These are phyloP conservation scores for Lyophyllum shimeji DNA, from an alignment of 768 basidiomycete genomes.

Conservation along the genomic window DNA sequence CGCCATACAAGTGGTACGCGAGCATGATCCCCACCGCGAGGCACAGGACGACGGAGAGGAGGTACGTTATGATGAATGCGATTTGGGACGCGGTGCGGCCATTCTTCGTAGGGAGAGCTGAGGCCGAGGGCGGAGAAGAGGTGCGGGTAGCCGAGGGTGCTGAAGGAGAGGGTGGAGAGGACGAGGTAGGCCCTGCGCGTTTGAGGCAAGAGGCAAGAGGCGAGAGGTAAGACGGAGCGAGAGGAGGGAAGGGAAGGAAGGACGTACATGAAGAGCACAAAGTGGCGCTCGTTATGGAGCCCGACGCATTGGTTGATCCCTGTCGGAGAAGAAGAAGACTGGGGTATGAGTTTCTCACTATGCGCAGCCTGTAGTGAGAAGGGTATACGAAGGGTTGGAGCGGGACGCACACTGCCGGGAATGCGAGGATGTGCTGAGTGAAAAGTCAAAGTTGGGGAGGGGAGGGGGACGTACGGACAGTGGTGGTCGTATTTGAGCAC, in stretches of 20 bases:
- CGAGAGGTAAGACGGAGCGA: too few species aligned
- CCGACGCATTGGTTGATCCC: slow-evolving; percentile 99
- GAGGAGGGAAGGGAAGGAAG: too few species aligned
- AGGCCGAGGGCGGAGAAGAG: slow-evolving; percentile 61
- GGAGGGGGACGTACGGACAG: slow-evolving; percentile 62
- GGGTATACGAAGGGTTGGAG: too few species aligned
- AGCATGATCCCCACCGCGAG: slow-evolving; percentile 75
- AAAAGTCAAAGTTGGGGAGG: background rate
- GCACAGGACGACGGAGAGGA: slow-evolving; percentile 74
- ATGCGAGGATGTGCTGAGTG: slow-evolving; percentile 10
- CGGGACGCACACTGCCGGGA: slow-evolving; percentile 37
- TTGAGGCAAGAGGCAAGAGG: too few species aligned
- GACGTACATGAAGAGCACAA: slow-evolving; percentile 88
- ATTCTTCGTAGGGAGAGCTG: slow-evolving; percentile 48
- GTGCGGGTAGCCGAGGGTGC: slow-evolving; percentile 60
- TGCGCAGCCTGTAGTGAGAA: too few species aligned
- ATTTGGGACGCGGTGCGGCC: slow-evolving; percentile 66
- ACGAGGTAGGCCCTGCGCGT: slow-evolving; percentile 76
- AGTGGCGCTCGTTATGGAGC: slow-evolving; percentile 92
- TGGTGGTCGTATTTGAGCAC: slow-evolving; percentile 91
- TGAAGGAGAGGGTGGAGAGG: slow-evolving; percentile 61
- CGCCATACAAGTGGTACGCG: slow-evolving; percentile 68
- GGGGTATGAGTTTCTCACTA: too few species aligned
- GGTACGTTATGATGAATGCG: slow-evolving; percentile 70
- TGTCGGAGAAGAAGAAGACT: too few species aligned